Evolutionary conservation across 345 rosid genomes (phyloP), one percentile per base, ranked within the genome.

Genomic region (Lepidium didymum): DNA sequence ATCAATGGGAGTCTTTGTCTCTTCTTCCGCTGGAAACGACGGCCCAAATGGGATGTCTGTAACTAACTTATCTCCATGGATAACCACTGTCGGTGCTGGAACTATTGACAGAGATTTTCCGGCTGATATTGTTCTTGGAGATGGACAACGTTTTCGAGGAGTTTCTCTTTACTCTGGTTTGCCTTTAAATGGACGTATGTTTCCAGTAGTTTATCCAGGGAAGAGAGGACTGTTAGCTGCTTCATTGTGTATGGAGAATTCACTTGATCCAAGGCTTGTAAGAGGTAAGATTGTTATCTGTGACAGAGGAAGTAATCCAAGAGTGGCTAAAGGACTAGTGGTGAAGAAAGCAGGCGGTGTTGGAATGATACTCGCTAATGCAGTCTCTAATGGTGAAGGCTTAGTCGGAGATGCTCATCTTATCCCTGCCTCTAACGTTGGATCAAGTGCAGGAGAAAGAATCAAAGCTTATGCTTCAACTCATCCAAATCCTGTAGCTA

Each of bases 361-460:
- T 0, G 97, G 91, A 19, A 91, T 91, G 92, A 78, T 88, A 43
- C 86, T 91, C 0, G 89, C 89, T 2, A 91, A 91, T 25, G 87
- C 87, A 14, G 76, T 75, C 9, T 79, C 92, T 4, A 86, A 88
- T 25, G 96, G 97, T 7, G 92, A 91, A 73, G 92, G 95, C 0
- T 55, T 91, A 21, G 91, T 88, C 2, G 92, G 89, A 0, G 92
- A 88, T 19, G 88, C 96, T 10, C 91, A 88, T 51, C 76, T 91
- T 14, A 57, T 91, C 8, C 96, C 96, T 0, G 76, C 92, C 1
- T 83, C 85, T 42, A 86, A 89, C 4, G 54, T 88, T 6, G 90
- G 90, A 13, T 86, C 96, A 0, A 69, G 29, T 4, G 91, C 83
- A 54, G 91, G 86, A 4, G 90, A 87, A 51, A 77, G 77, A 0